A percentile compares a stretch with the other conserved stretches of the same genome.
These are phyloP conservation scores for Cryphonectria nitschkei DNA, from an alignment of 2,329 filamentous ascomycete species.

Conservation along the genomic window DNA sequence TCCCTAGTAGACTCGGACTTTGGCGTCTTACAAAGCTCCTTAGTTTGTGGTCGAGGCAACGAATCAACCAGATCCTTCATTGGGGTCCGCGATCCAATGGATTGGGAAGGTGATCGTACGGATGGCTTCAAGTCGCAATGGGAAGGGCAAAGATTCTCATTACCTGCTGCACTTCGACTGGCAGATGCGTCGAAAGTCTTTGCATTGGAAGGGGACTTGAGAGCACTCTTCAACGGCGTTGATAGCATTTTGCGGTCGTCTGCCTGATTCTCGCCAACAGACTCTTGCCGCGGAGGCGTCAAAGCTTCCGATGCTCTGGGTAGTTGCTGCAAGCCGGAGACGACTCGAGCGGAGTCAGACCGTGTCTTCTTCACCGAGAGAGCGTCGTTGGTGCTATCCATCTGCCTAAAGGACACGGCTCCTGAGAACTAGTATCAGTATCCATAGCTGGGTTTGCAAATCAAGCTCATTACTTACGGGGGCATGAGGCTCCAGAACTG, in stretches of 20 bases:
- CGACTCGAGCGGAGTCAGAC: constrained; percentile 11
- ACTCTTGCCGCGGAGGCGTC: constrained; percentile 22
- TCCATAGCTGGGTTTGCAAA: background rate
- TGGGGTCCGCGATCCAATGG: background rate
- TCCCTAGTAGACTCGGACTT: background rate
- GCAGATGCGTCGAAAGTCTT: background rate
- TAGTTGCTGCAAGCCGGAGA: constrained; percentile 3
- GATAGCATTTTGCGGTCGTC: background rate
- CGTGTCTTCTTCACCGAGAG: constrained; percentile 29
- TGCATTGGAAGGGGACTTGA: constrained; percentile 14
- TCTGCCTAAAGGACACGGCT: constrained; percentile 27
- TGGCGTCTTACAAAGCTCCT: background rate
- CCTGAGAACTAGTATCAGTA: constrained; percentile 10
- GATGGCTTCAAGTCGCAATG: background rate
- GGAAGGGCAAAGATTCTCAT: background rate
- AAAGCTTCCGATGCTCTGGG: constrained; percentile 7
- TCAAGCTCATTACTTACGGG: background rate
- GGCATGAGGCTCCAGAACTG: background rate
- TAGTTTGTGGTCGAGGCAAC: background rate
- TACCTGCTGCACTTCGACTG: background rate
- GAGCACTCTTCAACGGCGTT: constrained; percentile 26
- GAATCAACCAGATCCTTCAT: background rate
- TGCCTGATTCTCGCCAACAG: background rate
- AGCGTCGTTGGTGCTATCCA: constrained; percentile 26
- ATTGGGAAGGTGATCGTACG: background rate